phyloP scores from a whole-genome alignment of 2,329 filamentous ascomycete species.

The Aspergillus nomiae region DNA sequence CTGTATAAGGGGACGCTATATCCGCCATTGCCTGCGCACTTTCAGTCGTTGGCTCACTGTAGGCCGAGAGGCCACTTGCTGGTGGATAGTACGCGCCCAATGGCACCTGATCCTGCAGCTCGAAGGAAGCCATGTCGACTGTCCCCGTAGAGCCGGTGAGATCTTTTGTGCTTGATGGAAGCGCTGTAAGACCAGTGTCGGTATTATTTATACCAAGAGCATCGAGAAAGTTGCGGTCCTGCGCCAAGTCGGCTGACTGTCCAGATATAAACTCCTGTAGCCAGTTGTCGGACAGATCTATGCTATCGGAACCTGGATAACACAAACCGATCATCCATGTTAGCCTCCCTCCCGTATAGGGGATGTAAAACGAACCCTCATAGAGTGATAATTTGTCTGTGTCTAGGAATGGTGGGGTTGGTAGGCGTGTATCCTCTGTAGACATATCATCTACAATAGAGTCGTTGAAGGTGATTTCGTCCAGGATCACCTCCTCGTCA shows the following conservation, averaged over 20 bases:
- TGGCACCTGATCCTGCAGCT: not conserved
- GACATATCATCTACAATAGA: constrained; percentile 11
- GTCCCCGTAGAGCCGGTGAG: not conserved
- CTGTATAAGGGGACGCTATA: not conserved
- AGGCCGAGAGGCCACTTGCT: not conserved
- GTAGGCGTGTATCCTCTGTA: constrained; percentile 12
- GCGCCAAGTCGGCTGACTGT: constrained; percentile 14
- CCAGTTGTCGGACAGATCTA: constrained; percentile 32
- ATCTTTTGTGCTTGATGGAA: constrained; percentile 8
- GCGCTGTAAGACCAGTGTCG: not conserved
- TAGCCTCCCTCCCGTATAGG: not conserved
- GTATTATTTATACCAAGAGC: constrained; percentile 8
- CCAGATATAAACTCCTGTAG: constrained; percentile 30
- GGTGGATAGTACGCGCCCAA: not conserved
- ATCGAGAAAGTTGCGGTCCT: constrained; percentile 17
- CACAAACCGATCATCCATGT: not conserved
- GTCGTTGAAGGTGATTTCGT: constrained; percentile 8
- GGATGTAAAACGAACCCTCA: constrained; percentile 11
- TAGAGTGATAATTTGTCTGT: constrained; percentile 11
- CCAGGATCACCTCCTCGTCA: constrained; percentile 4
- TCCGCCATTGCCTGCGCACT: not conserved
- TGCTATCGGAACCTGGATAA: constrained; percentile 16
- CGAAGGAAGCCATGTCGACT: constrained; percentile 4
- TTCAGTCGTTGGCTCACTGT: not conserved
- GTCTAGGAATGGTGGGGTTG: constrained; percentile 14